phyloP scores from a whole-genome alignment of 352 stramenopile species.

The Blastocystis sp. region DNA sequence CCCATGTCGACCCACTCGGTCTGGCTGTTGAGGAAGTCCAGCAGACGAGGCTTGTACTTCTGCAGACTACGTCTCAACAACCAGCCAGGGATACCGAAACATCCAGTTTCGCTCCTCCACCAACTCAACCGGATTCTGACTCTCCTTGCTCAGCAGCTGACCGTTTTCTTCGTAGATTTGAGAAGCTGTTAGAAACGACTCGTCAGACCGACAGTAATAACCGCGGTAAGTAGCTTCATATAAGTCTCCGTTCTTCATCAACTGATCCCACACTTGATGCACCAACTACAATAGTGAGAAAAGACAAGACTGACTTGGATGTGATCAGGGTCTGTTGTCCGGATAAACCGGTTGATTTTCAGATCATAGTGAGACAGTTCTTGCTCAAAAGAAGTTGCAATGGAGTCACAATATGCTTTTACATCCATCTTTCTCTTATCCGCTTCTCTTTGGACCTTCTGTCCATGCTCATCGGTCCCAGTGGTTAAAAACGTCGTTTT shows the following conservation, averaged over 20 bases:
- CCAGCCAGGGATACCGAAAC: constrained; percentile 72
- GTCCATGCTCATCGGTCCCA: constrained; percentile 95
- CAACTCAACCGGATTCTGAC: constrained; percentile 84
- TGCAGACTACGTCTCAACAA: constrained; percentile 70
- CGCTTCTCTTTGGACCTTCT: constrained; percentile 90
- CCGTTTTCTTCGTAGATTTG: constrained; percentile 80
- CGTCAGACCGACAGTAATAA: constrained; percentile 97
- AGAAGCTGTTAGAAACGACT: constrained; percentile 94
- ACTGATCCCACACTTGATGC: constrained; percentile 79
- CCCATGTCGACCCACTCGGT: constrained; percentile 67
- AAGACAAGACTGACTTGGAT: not conserved
- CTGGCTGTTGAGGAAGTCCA: constrained; percentile 78
- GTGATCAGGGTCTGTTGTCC: constrained; percentile 88
- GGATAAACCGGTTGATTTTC: constrained; percentile 87
- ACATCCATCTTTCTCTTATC: constrained; percentile 29
- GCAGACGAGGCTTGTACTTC: constrained; percentile 82
- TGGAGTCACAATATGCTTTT: constrained; percentile 81
- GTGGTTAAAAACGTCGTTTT: constrained; percentile 83
- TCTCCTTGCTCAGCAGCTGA: constrained; percentile 68
- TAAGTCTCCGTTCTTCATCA: constrained; percentile 85
- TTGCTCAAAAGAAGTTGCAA: constrained; percentile 80
- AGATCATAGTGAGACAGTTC: constrained; percentile 83
- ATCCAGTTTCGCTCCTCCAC: constrained; percentile 96
- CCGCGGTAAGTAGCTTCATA: constrained; percentile 92
- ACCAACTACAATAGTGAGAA: constrained; percentile 70